Evolutionary conservation across 2,329 filamentous ascomycete species (phyloP).

Genomic region (Dactylellina leptospora): DNA sequence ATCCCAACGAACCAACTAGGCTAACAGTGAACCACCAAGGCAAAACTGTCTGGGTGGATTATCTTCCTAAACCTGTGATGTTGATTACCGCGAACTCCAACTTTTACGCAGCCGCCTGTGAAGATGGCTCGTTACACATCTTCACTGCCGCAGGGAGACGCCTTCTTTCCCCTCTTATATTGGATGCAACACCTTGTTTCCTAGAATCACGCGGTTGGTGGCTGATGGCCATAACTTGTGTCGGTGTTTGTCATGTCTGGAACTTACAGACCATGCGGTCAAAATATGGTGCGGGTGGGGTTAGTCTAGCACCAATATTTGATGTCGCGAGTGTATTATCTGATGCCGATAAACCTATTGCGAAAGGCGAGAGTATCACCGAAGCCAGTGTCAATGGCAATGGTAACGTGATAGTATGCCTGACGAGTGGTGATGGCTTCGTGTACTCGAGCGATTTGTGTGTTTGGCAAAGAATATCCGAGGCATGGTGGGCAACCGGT

Average conservation of each 20-base stretch:
- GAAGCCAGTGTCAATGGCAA: slow-evolving; percentile 89
- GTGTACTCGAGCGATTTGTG: slow-evolving; percentile 86
- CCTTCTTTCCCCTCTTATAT: slow-evolving; percentile 80
- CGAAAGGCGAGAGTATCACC: slow-evolving; percentile 78
- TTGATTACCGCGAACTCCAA: slow-evolving; percentile 87
- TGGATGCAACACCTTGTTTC: slow-evolving; percentile 93
- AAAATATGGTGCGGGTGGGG: slow-evolving; percentile 67
- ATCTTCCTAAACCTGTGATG: slow-evolving; percentile 84
- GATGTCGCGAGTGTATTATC: slow-evolving; percentile 84
- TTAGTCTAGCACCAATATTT: slow-evolving; percentile 82
- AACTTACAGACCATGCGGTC: slow-evolving; percentile 83
- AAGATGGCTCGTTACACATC: slow-evolving; percentile 87
- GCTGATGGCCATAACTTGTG: slow-evolving; percentile 87
- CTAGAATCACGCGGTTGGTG: slow-evolving; percentile 89
- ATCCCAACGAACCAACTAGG: slow-evolving; percentile 81
- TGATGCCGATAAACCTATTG: slow-evolving; percentile 71
- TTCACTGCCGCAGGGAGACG: slow-evolving; percentile 93
- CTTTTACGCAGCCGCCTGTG: slow-evolving; percentile 92
- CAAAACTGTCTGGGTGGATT: slow-evolving; percentile 90
- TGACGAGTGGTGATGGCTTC: slow-evolving; percentile 95
- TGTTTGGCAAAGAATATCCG: slow-evolving; percentile 93
- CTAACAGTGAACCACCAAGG: slow-evolving; percentile 84
- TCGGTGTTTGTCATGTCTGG: slow-evolving; percentile 92
- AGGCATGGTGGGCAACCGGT: slow-evolving; percentile 97
- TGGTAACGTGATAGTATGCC: slow-evolving; percentile 84